phyloP scores from a whole-genome alignment of 2,329 filamentous ascomycete species.

The Conoideocrella luteorostrata region DNA sequence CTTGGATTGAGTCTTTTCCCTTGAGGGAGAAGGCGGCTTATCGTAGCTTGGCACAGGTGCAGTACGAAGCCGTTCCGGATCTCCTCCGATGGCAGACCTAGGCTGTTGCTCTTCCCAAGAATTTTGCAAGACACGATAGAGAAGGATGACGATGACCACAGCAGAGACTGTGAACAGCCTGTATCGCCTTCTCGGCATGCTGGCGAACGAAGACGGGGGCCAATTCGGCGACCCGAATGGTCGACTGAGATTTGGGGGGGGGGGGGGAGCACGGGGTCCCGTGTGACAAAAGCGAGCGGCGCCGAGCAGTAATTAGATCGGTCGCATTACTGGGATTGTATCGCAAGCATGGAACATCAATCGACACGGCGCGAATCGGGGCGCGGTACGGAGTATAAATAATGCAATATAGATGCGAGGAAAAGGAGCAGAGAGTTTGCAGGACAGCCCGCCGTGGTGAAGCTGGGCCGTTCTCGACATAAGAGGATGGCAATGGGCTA shows the following conservation, averaged over 20 bases:
- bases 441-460: too few species aligned
- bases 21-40: background rate
- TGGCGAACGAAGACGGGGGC: too few species aligned
- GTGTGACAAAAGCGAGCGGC: background rate
- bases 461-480: too few species aligned
- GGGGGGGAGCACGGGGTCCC: background rate
- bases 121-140: conserved; percentile 42
- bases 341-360: too few species aligned
- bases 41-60: conserved; percentile 1
- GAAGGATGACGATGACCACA: conserved; percentile 46
- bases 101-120: conserved; percentile 25
- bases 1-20: conserved; percentile 4
- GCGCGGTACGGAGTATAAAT: too few species aligned
- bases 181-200: conserved; percentile 56
- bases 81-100: background rate
- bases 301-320: background rate
- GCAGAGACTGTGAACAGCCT: conserved; percentile 53
- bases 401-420: too few species aligned
- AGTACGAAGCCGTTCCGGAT: conserved; percentile 1
- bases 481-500: too few species aligned
- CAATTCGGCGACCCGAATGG: too few species aligned
- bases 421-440: too few species aligned
- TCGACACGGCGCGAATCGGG: too few species aligned
- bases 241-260: too few species aligned
- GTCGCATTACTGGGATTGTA: background rate